Base-by-base conservation (phyloP, 2,329 filamentous ascomycete genomes). In the Diaporthe australafricana region DNA sequence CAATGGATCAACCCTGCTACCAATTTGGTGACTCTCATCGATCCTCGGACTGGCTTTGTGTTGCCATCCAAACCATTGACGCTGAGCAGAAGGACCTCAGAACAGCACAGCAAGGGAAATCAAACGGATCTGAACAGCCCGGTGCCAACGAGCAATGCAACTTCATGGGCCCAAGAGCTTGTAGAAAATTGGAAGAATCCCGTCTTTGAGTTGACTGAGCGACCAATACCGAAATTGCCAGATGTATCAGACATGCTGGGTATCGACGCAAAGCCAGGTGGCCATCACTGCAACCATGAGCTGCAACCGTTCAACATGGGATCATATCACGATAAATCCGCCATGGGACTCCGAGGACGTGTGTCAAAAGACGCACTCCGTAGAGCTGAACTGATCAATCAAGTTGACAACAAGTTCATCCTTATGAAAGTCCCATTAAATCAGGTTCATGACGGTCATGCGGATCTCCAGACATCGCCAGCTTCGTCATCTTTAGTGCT, bases 391-490 rank as follows among this genome's bases (percentile, higher is more conserved):
- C 85, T 98, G 0, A 87, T 99, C 52, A 87, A 91, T 0, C 96
- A 99, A 78, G 92, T 99, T 1, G 96, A 98, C 79, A 87, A 85
- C 17, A 99, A 99, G 80, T 99, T 97, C 78, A 92, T 99, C 20
- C 83, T 99, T 0, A 85, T 91, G 27, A 92, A 89, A 74, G 82
- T 94, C 63, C 79, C 81, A 0, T 66, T 78, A 3, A 42, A 38
- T 4, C 72, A 56, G 16, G 65, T 7, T 6, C 45, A 79, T 17
- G 67, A 77, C 17, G 30, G 53, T 1, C 32, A 35, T 20, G 5
- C 40, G 8, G 70, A 72, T 55, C 55, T 32, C 74, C 79, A 48
- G 32, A 7, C 12, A 30, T 45, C 30, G 2, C 11, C 20, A 2
- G 14, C 38, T 12, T 70, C 72, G 6, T 70, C 63, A 1, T 60